Evolutionary conservation across 1,139 yeast species (phyloP).

Genomic region (Protomyces pachydermus): DNA sequence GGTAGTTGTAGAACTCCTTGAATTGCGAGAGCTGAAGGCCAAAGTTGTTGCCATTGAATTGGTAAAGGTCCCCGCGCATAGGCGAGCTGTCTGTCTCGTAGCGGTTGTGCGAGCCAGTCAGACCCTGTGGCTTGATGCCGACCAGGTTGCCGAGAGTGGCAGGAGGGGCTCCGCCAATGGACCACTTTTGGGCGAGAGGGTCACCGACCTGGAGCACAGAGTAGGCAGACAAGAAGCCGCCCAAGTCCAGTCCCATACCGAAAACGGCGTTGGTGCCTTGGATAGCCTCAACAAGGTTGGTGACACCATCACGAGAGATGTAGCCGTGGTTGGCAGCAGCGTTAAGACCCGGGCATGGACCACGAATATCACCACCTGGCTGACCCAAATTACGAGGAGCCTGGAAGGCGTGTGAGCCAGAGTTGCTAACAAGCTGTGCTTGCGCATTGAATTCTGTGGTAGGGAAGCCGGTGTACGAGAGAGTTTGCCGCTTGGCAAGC

Average conservation of each 20-base stretch:
- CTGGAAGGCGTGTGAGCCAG: background rate
- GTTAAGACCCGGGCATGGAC: background rate
- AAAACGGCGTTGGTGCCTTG: background rate
- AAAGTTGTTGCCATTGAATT: background rate
- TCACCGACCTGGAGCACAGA: background rate
- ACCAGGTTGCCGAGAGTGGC: background rate
- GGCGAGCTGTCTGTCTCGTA: background rate
- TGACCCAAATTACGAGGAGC: background rate
- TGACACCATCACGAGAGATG: background rate
- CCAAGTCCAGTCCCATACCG: background rate
- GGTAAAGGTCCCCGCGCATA: background rate
- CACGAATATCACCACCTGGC: background rate
- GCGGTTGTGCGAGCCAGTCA: background rate
- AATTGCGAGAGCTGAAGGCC: background rate
- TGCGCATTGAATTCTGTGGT: background rate
- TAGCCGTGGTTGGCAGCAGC: background rate
- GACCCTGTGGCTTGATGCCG: background rate
- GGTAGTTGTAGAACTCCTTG: background rate
- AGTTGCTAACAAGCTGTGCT: background rate
- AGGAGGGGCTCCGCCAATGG: background rate
- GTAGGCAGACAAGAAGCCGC: background rate
- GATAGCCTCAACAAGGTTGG: background rate
- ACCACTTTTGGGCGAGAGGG: background rate
- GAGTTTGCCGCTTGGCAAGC: background rate
- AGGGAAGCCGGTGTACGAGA: background rate